phyloP scores from a whole-genome alignment of 192 early-diverging fungal species.

The Jimgerdemannia flammicorona region DNA sequence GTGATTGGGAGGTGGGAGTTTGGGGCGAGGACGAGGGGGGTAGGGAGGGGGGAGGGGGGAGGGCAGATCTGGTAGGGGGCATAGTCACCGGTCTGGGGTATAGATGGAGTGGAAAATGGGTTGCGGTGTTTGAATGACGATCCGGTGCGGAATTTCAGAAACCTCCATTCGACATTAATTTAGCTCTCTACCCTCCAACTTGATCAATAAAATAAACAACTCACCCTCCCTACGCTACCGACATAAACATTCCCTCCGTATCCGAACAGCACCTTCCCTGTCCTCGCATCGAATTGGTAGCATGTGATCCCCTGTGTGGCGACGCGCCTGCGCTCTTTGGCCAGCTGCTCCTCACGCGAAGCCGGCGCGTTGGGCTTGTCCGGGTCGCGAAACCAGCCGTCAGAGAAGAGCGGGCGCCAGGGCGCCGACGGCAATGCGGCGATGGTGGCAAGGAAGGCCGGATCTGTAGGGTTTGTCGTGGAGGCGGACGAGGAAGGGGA shows the following conservation, averaged over 20 bases:
- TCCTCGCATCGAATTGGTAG: constrained; percentile 17
- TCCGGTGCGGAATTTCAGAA: background rate
- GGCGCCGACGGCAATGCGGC: background rate
- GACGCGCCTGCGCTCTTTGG: constrained; percentile 42
- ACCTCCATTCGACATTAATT: constrained; percentile 1
- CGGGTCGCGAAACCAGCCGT: constrained; percentile 20
- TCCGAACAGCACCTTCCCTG: constrained; percentile 25
- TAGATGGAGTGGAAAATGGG: background rate
- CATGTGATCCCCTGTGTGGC: constrained; percentile 42
- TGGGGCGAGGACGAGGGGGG: too few species aligned
- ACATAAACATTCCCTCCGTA: constrained; percentile 32
- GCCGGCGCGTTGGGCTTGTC: constrained; percentile 9
- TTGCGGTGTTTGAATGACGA: too few species aligned
- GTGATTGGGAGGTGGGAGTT: too few species aligned
- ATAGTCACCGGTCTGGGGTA: background rate
- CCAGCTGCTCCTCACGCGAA: constrained; percentile 30
- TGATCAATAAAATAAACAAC: background rate
- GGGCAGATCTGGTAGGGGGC: constrained; percentile 10
- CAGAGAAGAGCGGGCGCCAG: constrained; percentile 26
- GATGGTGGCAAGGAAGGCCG: constrained; percentile 1
- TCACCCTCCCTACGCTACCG: constrained; percentile 22
- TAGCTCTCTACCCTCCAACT: background rate
- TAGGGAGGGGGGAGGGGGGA: constrained; percentile 23
- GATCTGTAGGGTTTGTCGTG: background rate
- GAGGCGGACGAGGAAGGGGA: constrained; percentile 5